Conservation (phyloP, 192 early-diverging fungal species). For the Phycomyces blakesleeanus region DNA sequence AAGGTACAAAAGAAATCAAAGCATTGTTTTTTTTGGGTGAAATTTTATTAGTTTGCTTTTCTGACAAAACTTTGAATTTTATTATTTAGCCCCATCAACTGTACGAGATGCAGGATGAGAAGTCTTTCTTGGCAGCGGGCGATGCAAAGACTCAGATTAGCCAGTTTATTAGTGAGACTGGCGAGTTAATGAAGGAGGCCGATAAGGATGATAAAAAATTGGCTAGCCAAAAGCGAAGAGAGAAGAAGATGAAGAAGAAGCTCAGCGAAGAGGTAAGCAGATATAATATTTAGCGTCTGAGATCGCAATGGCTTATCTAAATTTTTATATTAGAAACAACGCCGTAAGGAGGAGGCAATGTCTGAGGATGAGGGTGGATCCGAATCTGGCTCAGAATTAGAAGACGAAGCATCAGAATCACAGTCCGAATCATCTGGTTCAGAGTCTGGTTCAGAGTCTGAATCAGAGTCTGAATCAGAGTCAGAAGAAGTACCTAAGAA, state of each 20-base stretch:
- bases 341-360: constrained; percentile 7
- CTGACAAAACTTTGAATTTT: constrained; percentile 8
- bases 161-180: constrained; percentile 69
- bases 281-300: background rate
- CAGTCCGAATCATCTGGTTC: constrained; percentile 32
- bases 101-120: constrained; percentile 79
- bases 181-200: constrained; percentile 63
- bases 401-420: constrained; percentile 69
- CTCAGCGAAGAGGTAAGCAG: constrained; percentile 42
- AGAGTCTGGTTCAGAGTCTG: too few relatives aligned
- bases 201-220: constrained; percentile 77
- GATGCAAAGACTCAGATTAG: constrained; percentile 59
- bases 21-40: too few relatives aligned
- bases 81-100: constrained; percentile 48
- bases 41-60: background rate
- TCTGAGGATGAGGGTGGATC: constrained; percentile 13
- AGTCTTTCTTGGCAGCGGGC: constrained; percentile 73
- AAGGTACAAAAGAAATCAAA: constrained; percentile 40
- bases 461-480: constrained; percentile 53
- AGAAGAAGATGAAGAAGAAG: constrained; percentile 71
- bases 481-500: constrained; percentile 61
- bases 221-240: constrained; percentile 60
- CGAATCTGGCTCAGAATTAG: constrained; percentile 25
- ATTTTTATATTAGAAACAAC: background rate
- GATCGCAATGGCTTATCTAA: background rate